A percentile compares a stretch with the other conserved stretches of the same genome.
phyloP scores from a whole-genome alignment of 805 yeast species.

The Starmerella bombicola region DNA sequence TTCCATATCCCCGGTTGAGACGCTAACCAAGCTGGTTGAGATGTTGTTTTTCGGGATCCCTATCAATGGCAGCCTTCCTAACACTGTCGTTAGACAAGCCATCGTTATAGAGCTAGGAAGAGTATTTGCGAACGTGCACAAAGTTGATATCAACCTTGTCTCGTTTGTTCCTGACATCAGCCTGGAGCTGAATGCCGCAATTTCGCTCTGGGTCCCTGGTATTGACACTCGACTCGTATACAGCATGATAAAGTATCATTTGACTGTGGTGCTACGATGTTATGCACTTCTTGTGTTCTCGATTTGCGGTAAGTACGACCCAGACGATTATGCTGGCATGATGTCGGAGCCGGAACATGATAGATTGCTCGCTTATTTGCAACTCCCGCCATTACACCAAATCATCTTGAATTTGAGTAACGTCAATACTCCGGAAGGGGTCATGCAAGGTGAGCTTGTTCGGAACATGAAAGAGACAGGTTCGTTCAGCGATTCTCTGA shows the following conservation, averaged over 20 bases:
- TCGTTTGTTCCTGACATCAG: neutral
- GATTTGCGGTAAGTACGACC: conserved; percentile 21
- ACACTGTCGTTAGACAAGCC: conserved; percentile 7
- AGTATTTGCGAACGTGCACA: neutral
- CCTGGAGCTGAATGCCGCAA: neutral
- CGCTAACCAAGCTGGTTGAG: conserved; percentile 11
- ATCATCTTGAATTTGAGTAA: conserved; percentile 11
- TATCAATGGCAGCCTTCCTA: conserved; percentile 6
- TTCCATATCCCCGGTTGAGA: conserved; percentile 1
- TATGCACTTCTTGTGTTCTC: conserved; percentile 17
- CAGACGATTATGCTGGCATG: conserved; percentile 20
- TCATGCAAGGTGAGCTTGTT: neutral
- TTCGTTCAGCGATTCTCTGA: too few species aligned
- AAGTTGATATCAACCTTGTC: neutral
- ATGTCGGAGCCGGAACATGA: conserved; percentile 21
- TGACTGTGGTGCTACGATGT: conserved; percentile 17
- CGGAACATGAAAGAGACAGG: neutral
- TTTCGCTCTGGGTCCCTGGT: neutral
- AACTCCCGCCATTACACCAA: conserved; percentile 20
- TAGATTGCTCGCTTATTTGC: conserved; percentile 18
- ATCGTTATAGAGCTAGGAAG: conserved; percentile 9
- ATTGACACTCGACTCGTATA: conserved; percentile 12
- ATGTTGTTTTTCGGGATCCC: conserved; percentile 12
- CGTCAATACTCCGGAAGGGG: conserved; percentile 13
- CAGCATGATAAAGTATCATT: conserved; percentile 13